Percentiles rank a stretch among this genome's conserved stretches.
phyloP scores from a whole-genome alignment of 2,329 filamentous ascomycete genomes.

The Talaromyces sp. region DNA sequence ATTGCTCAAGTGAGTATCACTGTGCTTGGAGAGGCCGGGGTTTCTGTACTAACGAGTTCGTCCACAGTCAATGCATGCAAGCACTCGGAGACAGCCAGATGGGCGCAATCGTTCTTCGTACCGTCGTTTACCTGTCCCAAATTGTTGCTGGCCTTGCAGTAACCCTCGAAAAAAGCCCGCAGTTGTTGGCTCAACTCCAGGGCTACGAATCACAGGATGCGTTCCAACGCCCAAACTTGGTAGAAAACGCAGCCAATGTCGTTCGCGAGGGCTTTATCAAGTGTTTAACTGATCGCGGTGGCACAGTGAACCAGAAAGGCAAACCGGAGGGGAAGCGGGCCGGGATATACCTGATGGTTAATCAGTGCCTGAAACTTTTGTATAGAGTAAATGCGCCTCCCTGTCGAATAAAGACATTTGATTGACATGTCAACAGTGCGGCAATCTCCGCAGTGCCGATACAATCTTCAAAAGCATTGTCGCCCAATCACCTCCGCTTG shows the following conservation, averaged over 20 bases:
- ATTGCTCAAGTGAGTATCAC: slow-evolving; percentile 61
- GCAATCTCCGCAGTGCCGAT: slow-evolving; percentile 75
- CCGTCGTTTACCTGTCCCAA: slow-evolving; percentile 74
- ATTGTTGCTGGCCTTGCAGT: slow-evolving; percentile 78
- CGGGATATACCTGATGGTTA: slow-evolving; percentile 88
- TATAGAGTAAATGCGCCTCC: slow-evolving; percentile 57
- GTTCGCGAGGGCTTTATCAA: slow-evolving; percentile 88
- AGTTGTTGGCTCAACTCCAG: slow-evolving; percentile 64
- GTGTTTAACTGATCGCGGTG: slow-evolving; percentile 75
- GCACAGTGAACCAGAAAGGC: slow-evolving; percentile 53
- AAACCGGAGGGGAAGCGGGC: slow-evolving; percentile 77
- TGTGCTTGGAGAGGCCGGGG: background rate
- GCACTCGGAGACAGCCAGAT: slow-evolving; percentile 74
- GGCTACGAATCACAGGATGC: slow-evolving; percentile 40
- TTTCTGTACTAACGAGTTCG: background rate
- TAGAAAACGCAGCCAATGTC: slow-evolving; percentile 81
- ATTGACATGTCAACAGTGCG: slow-evolving; percentile 49
- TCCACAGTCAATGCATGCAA: slow-evolving; percentile 67
- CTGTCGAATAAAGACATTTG: background rate
- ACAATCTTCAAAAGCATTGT: slow-evolving; percentile 88
- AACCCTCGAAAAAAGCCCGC: slow-evolving; percentile 72
- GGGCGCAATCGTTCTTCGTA: slow-evolving; percentile 75
- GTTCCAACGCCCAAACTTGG: slow-evolving; percentile 69
- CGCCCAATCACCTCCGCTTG: slow-evolving; percentile 73
- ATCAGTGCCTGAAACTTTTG: slow-evolving; percentile 80